Evolutionary conservation across 345 rosid species (phyloP), one percentile per base, ranked within the genome.

Genomic region (Conringia planisiliqua): DNA sequence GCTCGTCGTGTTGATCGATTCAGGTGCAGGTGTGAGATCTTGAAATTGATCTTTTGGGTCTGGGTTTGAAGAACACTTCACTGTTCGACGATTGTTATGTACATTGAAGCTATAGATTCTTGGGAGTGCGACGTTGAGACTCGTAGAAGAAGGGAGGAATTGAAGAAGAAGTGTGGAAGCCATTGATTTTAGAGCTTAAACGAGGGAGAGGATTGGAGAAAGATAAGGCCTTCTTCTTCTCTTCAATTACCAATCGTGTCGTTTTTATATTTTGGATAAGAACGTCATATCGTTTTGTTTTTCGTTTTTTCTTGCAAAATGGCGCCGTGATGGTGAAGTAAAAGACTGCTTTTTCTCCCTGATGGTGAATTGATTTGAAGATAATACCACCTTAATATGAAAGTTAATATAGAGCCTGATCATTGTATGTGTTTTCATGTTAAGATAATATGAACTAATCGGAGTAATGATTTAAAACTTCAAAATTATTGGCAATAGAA

Each of bases 1-100:
- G 69, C 81, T 81, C 12, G 68, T 80, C 17, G 86, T 83, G 80
- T 73, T 89, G 57, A 83, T 76, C 26, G 86, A 56, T 59, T 79
- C 77, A 54, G 88, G 78, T 32, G 69, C 14, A 12, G 87, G 89
- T 46, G 84, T 70, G 12, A 88, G 91, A 56, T 58, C 12, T 7
- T 24, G 0, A 22, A 78, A 78, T 2, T 48, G 58, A 20, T 78
- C 77, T 0, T 66, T 65, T 50, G 81, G 64, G 10, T 71, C 73
- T 71, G 20, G 27, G 3, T 5, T 77, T 11, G 66, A 70, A 44
- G 60, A 76, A 47, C 75, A 76, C 2, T 76, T 75, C 3, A 65
- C 40, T 27, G 60, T 46, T 18, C 62, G 30, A 57, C 30, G 67
- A 46, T 14, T 32, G 35, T 13, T 70, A 0, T 24, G 59, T 44